phyloP scores from a whole-genome alignment of 129 eudicot species.

The Scalesia atractyloides region DNA sequence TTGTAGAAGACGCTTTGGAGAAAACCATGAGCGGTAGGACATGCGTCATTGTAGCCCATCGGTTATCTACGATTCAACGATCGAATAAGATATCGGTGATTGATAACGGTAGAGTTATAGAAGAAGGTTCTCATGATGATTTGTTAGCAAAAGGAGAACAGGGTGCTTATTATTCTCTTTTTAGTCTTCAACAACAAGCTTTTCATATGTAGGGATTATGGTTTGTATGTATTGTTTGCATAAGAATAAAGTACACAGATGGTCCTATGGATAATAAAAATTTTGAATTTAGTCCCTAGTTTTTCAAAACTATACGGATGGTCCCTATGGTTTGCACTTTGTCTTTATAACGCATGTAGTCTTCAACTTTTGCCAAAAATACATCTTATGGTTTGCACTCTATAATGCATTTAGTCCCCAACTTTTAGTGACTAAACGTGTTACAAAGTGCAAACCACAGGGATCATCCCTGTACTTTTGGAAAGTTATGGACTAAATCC shows the following conservation, averaged over 20 bases:
- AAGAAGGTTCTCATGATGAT: slow-evolving; percentile 65
- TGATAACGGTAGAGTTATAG: slow-evolving; percentile 63
- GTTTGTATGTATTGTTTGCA: not conserved
- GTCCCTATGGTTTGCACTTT: too few relatives aligned
- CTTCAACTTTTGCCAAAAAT: too few relatives aligned
- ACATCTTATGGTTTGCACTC: too few relatives aligned
- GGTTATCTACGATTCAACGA: slow-evolving; percentile 45
- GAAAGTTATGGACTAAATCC: too few relatives aligned
- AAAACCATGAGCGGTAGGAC: slow-evolving; percentile 47
- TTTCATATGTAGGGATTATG: slow-evolving; percentile 1
- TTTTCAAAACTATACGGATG: too few relatives aligned
- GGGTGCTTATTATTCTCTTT: slow-evolving; percentile 66
- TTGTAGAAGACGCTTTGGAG: slow-evolving; percentile 48
- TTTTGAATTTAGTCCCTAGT: too few relatives aligned
- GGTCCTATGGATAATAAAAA: too few relatives aligned
- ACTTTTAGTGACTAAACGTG: too few relatives aligned
- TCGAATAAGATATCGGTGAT: slow-evolving; percentile 53
- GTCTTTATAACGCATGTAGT: too few relatives aligned
- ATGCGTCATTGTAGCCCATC: slow-evolving; percentile 46
- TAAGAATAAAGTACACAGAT: not conserved
- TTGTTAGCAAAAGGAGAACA: slow-evolving; percentile 62
- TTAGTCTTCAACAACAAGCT: slow-evolving; percentile 58
- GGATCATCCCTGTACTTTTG: too few relatives aligned
- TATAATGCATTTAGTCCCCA: too few relatives aligned
- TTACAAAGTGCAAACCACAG: too few relatives aligned